These are phyloP conservation scores for Magnaporthiopsis incrustans DNA, from an alignment of 2,329 filamentous ascomycete species.

Conservation along the genomic window DNA sequence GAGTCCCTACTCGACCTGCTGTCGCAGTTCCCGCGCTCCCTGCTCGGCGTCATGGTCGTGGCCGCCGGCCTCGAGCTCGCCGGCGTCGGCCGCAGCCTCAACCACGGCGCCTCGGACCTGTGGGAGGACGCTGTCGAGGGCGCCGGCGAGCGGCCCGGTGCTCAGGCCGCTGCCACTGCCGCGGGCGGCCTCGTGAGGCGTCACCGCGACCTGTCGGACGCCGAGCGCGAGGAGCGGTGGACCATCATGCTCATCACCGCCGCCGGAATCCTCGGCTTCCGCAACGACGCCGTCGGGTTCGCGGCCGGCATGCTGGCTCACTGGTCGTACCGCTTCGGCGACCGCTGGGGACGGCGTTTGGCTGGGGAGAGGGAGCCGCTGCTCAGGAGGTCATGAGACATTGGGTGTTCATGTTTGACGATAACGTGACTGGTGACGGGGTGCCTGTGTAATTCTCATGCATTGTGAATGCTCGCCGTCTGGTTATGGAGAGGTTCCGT, in stretches of 20 bases:
- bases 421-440: too few relatives aligned
- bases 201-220: conserved; percentile 49
- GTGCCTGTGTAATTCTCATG: too few relatives aligned
- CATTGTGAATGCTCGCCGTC: too few relatives aligned
- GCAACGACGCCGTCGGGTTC: conserved; percentile 86
- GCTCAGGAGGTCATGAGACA: not conserved
- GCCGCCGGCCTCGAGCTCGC: conserved; percentile 83
- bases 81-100: conserved; percentile 75
- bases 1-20: conserved; percentile 66
- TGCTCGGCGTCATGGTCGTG: conserved; percentile 83
- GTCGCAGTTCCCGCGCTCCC: conserved; percentile 61
- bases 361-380: conserved; percentile 25
- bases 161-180: conserved; percentile 15
- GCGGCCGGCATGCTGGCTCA: conserved; percentile 73
- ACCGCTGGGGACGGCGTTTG: conserved; percentile 25
- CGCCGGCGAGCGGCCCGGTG: not conserved
- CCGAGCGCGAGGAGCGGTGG: conserved; percentile 69
- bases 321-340: conserved; percentile 49
- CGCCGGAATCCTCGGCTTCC: conserved; percentile 73
- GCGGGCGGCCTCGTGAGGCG: conserved; percentile 27
- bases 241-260: conserved; percentile 86
- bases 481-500: too few relatives aligned
- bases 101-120: conserved; percentile 57
- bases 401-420: too few relatives aligned
- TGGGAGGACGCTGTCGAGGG: conserved; percentile 42